Percentiles rank a stretch among this genome's conserved stretches.
phyloP scores from a whole-genome alignment of 331 rosid species.

The Malus hybrid region DNA sequence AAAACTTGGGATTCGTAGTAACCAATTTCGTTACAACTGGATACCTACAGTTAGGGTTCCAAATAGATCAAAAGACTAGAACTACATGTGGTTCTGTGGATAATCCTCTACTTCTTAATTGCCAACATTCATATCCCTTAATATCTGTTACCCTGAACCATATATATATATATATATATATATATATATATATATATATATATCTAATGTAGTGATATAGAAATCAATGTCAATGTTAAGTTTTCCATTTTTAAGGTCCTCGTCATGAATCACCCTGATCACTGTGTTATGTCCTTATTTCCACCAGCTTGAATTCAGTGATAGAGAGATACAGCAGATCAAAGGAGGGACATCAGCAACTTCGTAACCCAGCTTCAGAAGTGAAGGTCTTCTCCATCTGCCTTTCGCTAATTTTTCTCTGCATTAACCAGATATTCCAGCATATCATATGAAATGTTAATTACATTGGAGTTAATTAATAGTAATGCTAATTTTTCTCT shows the following conservation, averaged over 20 bases:
- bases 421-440: neutral
- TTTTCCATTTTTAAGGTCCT: neutral
- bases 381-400: slow-evolving; percentile 43
- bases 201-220: neutral
- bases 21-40: neutral
- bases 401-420: neutral
- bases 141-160: neutral
- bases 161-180: too few species aligned
- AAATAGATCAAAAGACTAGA: too few species aligned
- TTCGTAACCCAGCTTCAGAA: slow-evolving; percentile 51
- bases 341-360: slow-evolving; percentile 51
- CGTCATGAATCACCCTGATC: neutral
- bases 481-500: neutral
- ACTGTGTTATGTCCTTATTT: slow-evolving; percentile 3
- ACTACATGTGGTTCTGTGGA: neutral
- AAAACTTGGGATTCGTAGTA: neutral
- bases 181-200: too few species aligned
- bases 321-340: slow-evolving; percentile 46
- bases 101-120: neutral
- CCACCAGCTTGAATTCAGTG: slow-evolving; percentile 54
- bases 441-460: neutral
- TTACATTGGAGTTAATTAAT: neutral
- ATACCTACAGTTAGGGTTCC: neutral
- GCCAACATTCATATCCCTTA: neutral
- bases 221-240: neutral